Percentiles rank a stretch among this genome's conserved stretches.
Conservation (phyloP, 148 eudicot genomes). For the Agrostemma githago region DNA sequence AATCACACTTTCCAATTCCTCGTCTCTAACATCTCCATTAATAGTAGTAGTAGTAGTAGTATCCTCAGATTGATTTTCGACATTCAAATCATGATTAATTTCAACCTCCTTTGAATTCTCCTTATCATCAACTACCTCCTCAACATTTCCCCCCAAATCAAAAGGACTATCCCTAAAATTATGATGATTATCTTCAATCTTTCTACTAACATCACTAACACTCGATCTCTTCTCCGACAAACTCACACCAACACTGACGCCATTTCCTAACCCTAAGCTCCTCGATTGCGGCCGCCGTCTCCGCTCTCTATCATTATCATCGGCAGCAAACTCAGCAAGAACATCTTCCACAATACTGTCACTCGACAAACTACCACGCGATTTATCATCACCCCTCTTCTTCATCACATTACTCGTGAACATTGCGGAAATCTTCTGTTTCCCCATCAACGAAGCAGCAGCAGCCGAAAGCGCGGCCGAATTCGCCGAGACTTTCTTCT, state of each 20-base stretch:
- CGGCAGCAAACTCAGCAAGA: conserved; percentile 82
- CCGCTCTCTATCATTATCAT: conserved; percentile 76
- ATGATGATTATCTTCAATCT: conserved; percentile 2
- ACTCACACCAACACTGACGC: conserved; percentile 19
- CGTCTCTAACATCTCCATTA: conserved; percentile 21
- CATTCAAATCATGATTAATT: conserved; percentile 18
- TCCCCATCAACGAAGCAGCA: conserved; percentile 83
- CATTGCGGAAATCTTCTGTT: conserved; percentile 65
- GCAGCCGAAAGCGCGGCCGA: conserved; percentile 50
- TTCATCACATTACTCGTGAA: conserved; percentile 68
- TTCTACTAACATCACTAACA: conserved; percentile 19
- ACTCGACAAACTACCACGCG: conserved; percentile 28
- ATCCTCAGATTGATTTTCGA: conserved; percentile 18
- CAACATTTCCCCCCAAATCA: conserved; percentile 14
- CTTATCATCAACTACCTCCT: conserved; percentile 27
- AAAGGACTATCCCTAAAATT: conserved; percentile 7
- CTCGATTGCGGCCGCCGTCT: conserved; percentile 45
- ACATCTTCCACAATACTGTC: conserved; percentile 92
- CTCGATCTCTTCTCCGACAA: conserved; percentile 29
- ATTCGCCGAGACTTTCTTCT: conserved; percentile 51
- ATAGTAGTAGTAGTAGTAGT: neutral
- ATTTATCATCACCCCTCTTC: conserved; percentile 47
- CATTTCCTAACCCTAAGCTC: conserved; percentile 23
- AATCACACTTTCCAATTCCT: conserved; percentile 17
- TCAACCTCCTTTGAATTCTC: conserved; percentile 22